Conservation (phyloP, 305 asterid genomes). For the Fraxinus velutina region DNA sequence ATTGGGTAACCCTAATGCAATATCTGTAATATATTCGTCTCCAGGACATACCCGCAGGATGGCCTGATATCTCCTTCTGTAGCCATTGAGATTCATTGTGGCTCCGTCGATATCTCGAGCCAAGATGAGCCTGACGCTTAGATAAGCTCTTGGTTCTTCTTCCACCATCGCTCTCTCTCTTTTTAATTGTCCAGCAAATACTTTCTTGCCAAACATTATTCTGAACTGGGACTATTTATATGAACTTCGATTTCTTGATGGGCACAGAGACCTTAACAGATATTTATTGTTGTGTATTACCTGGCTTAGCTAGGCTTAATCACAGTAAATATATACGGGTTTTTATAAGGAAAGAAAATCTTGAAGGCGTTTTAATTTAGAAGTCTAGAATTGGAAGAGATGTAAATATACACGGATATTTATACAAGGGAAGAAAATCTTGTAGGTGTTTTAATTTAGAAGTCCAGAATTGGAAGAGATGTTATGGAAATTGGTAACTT, state of each 20-base stretch:
- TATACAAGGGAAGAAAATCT: not conserved
- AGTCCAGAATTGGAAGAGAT: not conserved
- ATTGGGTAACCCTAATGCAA: not conserved
- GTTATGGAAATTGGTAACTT: not conserved
- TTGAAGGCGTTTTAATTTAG: not conserved
- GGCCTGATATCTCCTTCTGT: not conserved
- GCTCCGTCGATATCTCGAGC: conserved; percentile 1
- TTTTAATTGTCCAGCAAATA: not conserved
- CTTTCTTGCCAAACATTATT: not conserved
- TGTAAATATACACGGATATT: not conserved
- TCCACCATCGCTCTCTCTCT: not conserved
- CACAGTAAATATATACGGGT: too few species aligned
- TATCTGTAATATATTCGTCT: not conserved
- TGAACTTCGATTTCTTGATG: not conserved
- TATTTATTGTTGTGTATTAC: not conserved
- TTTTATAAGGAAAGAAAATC: not conserved
- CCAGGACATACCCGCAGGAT: not conserved
- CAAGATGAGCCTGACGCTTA: not conserved
- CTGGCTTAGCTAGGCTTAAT: not conserved
- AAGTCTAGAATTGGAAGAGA: not conserved
- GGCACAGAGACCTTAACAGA: not conserved
- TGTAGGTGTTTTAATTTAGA: not conserved
- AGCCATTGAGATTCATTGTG: not conserved
- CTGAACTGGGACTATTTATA: not conserved
- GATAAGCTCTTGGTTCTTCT: not conserved